These are phyloP conservation scores for Rhodotorula sp. DNA, from an alignment of 1,284 basidiomycete genomes.

Conservation along the genomic window DNA sequence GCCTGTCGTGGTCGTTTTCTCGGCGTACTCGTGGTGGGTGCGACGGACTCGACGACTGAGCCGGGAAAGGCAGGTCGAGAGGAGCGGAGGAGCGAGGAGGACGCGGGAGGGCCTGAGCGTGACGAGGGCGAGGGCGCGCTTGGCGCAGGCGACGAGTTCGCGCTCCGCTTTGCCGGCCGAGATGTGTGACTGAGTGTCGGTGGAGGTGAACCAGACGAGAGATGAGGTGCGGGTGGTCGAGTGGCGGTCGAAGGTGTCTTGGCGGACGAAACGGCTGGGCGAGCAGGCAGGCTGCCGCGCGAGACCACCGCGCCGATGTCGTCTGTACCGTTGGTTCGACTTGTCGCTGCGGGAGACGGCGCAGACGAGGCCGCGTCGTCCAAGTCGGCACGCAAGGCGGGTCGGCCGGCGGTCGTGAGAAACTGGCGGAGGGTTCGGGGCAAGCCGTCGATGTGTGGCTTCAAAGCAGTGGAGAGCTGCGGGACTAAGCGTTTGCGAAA, in stretches of 20 bases:
- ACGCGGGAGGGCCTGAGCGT: too few relatives aligned
- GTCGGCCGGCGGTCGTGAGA: not conserved
- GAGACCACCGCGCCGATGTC: constrained; percentile 10
- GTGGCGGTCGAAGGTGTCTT: not conserved
- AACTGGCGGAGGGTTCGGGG: not conserved
- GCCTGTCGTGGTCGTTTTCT: not conserved
- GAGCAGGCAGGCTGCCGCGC: not conserved
- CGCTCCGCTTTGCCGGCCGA: too few relatives aligned
- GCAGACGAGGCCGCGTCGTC: not conserved
- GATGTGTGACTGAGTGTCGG: too few relatives aligned
- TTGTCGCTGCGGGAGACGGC: not conserved
- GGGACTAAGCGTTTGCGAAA: too few relatives aligned
- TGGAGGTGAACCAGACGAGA: too few relatives aligned
- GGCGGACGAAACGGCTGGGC: not conserved
- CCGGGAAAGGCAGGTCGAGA: too few relatives aligned
- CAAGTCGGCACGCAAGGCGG: not conserved
- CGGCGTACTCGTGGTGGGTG: too few relatives aligned
- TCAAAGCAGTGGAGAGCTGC: not conserved
- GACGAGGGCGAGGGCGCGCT: too few relatives aligned
- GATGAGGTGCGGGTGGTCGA: too few relatives aligned
- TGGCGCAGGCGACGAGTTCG: too few relatives aligned
- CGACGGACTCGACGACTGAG: too few relatives aligned
- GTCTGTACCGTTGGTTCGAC: not conserved
- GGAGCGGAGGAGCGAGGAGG: not conserved
- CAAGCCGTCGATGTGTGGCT: not conserved